These are phyloP conservation scores for Penicillium polonicum DNA, from an alignment of 2,329 filamentous ascomycete genomes.

Conservation along the genomic window DNA sequence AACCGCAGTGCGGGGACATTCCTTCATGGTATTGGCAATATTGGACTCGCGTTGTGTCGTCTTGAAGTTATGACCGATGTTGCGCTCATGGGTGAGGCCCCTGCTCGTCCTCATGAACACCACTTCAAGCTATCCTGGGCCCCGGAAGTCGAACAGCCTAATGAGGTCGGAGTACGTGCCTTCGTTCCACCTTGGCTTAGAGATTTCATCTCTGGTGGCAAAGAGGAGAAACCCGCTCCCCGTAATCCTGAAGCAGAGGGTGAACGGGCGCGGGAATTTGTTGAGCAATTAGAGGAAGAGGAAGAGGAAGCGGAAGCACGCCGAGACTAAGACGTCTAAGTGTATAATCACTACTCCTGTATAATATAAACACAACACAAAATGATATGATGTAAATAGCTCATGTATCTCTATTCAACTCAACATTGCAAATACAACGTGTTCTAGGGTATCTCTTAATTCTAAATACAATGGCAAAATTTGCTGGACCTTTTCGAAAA, in stretches of 20 bases:
- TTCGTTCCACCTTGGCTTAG: conserved; percentile 78
- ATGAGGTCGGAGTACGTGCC: conserved; percentile 65
- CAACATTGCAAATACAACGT: conserved; percentile 5
- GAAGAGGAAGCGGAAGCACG: conserved; percentile 19
- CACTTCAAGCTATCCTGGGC: conserved; percentile 61
- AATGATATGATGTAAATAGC: conserved; percentile 22
- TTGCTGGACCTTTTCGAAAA: not conserved
- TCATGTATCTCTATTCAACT: conserved; percentile 16
- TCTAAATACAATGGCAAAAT: conserved; percentile 1
- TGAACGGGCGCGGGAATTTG: conserved; percentile 36
- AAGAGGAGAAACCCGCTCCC: conserved; percentile 38
- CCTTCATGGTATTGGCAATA: conserved; percentile 74
- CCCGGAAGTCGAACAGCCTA: conserved; percentile 42
- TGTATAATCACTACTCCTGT: conserved; percentile 17
- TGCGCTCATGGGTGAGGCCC: conserved; percentile 65
- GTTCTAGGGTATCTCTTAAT: conserved; percentile 27
- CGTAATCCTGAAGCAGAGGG: conserved; percentile 27
- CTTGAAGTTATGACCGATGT: conserved; percentile 89
- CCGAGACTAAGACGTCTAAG: not conserved
- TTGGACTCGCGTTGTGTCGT: conserved; percentile 83
- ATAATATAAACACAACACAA: conserved; percentile 21
- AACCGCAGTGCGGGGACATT: conserved; percentile 77
- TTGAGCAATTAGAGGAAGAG: conserved; percentile 40
- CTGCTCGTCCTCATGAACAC: conserved; percentile 58
- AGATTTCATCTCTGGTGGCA: conserved; percentile 43